Evolutionary conservation across 306 rosid genomes (phyloP).

Genomic region (Trifolium subterraneum): DNA sequence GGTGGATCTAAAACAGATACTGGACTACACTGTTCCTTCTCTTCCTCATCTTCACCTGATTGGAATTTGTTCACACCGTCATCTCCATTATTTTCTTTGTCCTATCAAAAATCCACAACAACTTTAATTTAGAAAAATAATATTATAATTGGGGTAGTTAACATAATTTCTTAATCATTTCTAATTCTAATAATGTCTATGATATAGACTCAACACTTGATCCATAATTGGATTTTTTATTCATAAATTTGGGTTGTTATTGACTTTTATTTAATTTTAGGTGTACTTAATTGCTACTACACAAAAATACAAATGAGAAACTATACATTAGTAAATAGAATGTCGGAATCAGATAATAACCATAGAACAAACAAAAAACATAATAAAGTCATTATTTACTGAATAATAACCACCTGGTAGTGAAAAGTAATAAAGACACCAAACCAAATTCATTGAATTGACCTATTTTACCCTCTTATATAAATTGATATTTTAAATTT

Average conservation of each 20-base stretch:
- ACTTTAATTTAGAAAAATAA: slow-evolving; percentile 37
- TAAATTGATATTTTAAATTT: neutral
- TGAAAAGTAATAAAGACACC: slow-evolving; percentile 31
- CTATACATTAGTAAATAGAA: slow-evolving; percentile 29
- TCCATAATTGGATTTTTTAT: slow-evolving; percentile 39
- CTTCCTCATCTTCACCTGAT: slow-evolving; percentile 68
- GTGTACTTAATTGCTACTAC: neutral
- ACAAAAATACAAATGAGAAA: slow-evolving; percentile 41
- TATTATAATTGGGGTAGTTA: slow-evolving; percentile 40
- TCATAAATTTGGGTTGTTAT: slow-evolving; percentile 17
- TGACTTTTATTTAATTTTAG: slow-evolving; percentile 45
- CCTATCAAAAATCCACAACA: slow-evolving; percentile 50
- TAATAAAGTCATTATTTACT: slow-evolving; percentile 37
- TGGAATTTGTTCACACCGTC: slow-evolving; percentile 54
- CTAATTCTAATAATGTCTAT: slow-evolving; percentile 27
- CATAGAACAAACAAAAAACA: slow-evolving; percentile 46
- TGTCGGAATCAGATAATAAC: slow-evolving; percentile 44
- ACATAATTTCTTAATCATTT: slow-evolving; percentile 36
- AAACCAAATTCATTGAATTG: slow-evolving; percentile 35
- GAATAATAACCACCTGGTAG: slow-evolving; percentile 7
- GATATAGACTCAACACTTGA: slow-evolving; percentile 43
- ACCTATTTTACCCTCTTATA: slow-evolving; percentile 41
- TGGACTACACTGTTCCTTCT: slow-evolving; percentile 93
- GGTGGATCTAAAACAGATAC: slow-evolving; percentile 94
- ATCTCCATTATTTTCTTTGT: slow-evolving; percentile 45